These are phyloP conservation scores for Dinochytrium kinnereticum DNA, from an alignment of 371 early-diverging fungal genomes.

Conservation along the genomic window DNA sequence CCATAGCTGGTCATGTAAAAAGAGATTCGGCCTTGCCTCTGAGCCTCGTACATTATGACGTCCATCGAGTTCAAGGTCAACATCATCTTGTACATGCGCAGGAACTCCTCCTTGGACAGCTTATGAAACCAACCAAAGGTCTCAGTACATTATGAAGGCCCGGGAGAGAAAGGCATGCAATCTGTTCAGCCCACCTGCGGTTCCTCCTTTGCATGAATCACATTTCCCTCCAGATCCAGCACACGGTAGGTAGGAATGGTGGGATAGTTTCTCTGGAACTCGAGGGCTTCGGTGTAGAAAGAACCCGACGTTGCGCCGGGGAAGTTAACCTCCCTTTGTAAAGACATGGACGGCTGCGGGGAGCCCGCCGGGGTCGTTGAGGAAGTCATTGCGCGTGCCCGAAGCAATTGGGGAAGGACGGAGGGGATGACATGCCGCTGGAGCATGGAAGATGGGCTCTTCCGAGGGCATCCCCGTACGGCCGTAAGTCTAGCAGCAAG, in stretches of 20 bases:
- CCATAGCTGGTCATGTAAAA: conserved; percentile 99
- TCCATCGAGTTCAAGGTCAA: conserved; percentile 89
- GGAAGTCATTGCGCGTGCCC: not conserved
- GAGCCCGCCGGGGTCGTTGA: not conserved
- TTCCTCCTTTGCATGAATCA: conserved; percentile 72
- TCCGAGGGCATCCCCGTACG: too few relatives aligned
- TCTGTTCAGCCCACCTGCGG: conserved; percentile 78
- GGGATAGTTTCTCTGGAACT: conserved; percentile 56
- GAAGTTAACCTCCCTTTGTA: conserved; percentile 42
- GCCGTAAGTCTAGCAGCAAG: too few relatives aligned
- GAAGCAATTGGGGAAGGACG: not conserved
- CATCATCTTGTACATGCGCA: conserved; percentile 90
- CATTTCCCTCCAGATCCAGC: conserved; percentile 86
- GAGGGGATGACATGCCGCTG: too few relatives aligned
- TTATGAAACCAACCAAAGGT: too few relatives aligned
- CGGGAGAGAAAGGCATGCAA: too few relatives aligned
- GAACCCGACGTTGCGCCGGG: conserved; percentile 68
- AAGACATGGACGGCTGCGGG: not conserved
- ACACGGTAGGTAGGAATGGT: conserved; percentile 90
- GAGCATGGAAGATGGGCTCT: too few relatives aligned
- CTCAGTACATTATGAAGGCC: too few relatives aligned
- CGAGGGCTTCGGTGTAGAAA: conserved; percentile 61
- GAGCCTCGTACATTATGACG: conserved; percentile 94
- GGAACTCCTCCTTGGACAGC: conserved; percentile 74
- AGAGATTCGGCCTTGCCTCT: conserved; percentile 96